Conservation (phyloP, 2,329 filamentous ascomycete genomes). For the Fusarium staphyleae region DNA sequence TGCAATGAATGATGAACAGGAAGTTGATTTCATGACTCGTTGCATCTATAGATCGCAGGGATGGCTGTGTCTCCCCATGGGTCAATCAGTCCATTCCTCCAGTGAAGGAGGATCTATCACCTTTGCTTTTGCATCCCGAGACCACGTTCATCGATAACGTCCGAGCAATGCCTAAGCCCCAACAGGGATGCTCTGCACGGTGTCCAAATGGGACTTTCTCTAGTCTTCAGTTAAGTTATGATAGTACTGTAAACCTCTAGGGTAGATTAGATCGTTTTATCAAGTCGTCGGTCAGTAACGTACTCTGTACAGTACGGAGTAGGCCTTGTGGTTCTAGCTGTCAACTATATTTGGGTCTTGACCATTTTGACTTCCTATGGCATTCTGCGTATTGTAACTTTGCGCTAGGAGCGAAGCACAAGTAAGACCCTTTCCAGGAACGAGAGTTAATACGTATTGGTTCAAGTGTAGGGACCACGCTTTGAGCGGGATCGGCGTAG, state of each 20-base stretch:
- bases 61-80: constrained; percentile 9
- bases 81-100: constrained; percentile 4
- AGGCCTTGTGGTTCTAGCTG: constrained; percentile 21
- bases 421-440: background rate
- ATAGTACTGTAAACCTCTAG: constrained; percentile 16
- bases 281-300: constrained; percentile 6
- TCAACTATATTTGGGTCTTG: background rate
- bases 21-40: constrained; percentile 24
- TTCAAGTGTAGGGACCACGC: constrained; percentile 1
- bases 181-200: constrained; percentile 22
- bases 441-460: background rate
- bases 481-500: constrained; percentile 29
- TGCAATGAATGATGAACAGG: constrained; percentile 12
- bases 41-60: constrained; percentile 18
- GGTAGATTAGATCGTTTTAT: constrained; percentile 11
- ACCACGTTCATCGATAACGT: constrained; percentile 12
- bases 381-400: constrained; percentile 12
- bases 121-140: constrained; percentile 21
- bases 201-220: constrained; percentile 23
- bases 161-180: constrained; percentile 11
- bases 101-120: constrained; percentile 5
- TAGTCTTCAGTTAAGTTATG: constrained; percentile 16
- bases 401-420: constrained; percentile 14
- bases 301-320: too few relatives aligned
- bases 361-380: constrained; percentile 10